Percentiles rank a stretch among this genome's conserved stretches.
Evolutionary conservation across 768 basidiomycete genomes (phyloP).

Genomic region (Mycena olivaceomarginata): DNA sequence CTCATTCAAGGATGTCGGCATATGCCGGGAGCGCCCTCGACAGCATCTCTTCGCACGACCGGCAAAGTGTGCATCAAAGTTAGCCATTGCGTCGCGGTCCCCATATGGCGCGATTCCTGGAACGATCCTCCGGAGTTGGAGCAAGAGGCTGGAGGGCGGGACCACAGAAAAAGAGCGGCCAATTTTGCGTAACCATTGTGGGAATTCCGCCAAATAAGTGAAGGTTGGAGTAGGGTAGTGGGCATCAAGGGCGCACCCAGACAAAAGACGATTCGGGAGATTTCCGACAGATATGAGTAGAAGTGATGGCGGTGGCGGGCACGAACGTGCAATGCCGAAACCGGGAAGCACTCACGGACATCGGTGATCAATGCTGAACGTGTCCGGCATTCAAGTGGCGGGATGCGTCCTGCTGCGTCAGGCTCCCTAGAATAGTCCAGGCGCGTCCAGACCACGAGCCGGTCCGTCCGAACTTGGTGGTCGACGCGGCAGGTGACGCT

Average conservation of each 20-base stretch:
- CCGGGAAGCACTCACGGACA: neutral
- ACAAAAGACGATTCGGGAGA: neutral
- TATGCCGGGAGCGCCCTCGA: neutral
- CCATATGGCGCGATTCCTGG: neutral
- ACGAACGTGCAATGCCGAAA: neutral
- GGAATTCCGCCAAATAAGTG: too few species aligned
- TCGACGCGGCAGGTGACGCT: too few species aligned
- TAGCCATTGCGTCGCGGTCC: neutral
- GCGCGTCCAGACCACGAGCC: neutral
- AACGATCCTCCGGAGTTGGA: neutral
- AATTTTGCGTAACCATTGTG: too few species aligned
- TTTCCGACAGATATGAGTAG: neutral
- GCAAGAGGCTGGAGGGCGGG: too few species aligned
- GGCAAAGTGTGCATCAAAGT: neutral
- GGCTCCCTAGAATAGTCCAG: neutral
- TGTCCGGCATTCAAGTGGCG: conserved; percentile 23
- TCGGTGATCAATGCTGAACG: neutral
- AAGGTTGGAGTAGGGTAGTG: too few species aligned
- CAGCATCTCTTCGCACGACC: conserved; percentile 4
- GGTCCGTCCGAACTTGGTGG: neutral
- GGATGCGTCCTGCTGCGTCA: neutral
- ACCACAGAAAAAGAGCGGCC: too few species aligned
- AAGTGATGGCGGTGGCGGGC: neutral
- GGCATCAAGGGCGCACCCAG: too few species aligned
- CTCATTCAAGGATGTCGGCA: neutral